These are phyloP conservation scores for Amesomyces nigricolor DNA, from an alignment of 2,329 filamentous ascomycete genomes.

Conservation along the genomic window DNA sequence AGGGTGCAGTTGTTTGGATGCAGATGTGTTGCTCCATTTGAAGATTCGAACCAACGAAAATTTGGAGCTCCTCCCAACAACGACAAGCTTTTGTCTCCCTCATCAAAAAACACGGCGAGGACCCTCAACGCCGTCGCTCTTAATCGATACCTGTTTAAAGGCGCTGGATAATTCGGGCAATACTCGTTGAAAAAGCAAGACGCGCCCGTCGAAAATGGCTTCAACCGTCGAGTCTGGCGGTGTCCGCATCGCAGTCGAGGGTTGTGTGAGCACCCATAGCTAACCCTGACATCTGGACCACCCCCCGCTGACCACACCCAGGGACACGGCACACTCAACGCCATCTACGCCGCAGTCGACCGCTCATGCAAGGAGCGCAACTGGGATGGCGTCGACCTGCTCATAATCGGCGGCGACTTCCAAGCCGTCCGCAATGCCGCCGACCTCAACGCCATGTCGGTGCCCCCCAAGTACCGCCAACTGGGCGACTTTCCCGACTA, in stretches of 20 bases:
- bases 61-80: too few species aligned
- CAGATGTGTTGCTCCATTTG: too few species aligned
- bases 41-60: too few species aligned
- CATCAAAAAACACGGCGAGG: too few species aligned
- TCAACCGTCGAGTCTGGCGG: slow-evolving; percentile 32
- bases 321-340: slow-evolving; percentile 88
- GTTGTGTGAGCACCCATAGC: slow-evolving; percentile 58
- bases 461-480: slow-evolving; percentile 78
- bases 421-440: slow-evolving; percentile 85
- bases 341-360: slow-evolving; percentile 78
- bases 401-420: slow-evolving; percentile 96
- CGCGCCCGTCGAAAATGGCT: not conserved
- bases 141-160: too few species aligned
- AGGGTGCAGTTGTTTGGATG: too few species aligned
- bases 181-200: too few species aligned
- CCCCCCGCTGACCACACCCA: slow-evolving; percentile 35
- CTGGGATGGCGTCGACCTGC: slow-evolving; percentile 77
- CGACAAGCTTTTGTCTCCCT: too few species aligned
- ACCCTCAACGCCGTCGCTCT: too few species aligned
- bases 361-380: slow-evolving; percentile 62
- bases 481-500: slow-evolving; percentile 94
- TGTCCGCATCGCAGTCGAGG: slow-evolving; percentile 76
- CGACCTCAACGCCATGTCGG: slow-evolving; percentile 84
- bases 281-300: not conserved
- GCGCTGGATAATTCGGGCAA: too few species aligned